Evolutionary conservation across 345 rosid species (phyloP).

Genomic region (Fremontodendron californicum): DNA sequence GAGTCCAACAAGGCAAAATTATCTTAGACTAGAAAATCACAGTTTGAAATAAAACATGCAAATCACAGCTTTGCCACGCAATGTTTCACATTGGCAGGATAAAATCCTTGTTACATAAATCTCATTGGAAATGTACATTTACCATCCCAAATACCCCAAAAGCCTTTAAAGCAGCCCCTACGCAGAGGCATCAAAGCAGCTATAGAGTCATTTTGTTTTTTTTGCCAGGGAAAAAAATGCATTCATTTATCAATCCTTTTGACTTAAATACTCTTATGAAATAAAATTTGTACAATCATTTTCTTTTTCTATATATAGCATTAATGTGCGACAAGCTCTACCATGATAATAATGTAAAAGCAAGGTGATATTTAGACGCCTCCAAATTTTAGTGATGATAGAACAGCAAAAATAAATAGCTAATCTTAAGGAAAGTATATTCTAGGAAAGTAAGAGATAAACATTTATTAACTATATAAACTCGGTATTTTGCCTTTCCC

Average conservation of each 20-base stretch:
- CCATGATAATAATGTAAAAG: background rate
- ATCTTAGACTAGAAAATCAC: background rate
- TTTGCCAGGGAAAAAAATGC: background rate
- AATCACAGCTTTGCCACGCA: conserved; percentile 2
- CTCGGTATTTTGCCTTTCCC: background rate
- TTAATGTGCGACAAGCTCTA: background rate
- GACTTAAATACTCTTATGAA: background rate
- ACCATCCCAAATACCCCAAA: background rate
- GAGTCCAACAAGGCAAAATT: background rate
- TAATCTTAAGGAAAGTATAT: background rate
- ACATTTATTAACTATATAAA: background rate
- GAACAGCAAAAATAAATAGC: background rate
- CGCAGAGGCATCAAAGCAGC: background rate
- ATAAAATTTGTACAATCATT: background rate
- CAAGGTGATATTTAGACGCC: background rate
- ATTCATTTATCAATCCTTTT: background rate
- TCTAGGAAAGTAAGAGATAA: background rate
- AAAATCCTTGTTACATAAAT: background rate
- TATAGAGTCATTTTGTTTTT: background rate
- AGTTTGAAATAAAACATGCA: background rate
- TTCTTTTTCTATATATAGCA: background rate
- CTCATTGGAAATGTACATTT: background rate
- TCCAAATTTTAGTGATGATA: background rate
- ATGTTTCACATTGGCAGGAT: background rate
- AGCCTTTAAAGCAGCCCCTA: background rate